Percentiles rank a stretch among this genome's conserved stretches.
These are phyloP conservation scores for Metschnikowia proteae DNA, from an alignment of 805 yeast genomes.

Conservation along the genomic window DNA sequence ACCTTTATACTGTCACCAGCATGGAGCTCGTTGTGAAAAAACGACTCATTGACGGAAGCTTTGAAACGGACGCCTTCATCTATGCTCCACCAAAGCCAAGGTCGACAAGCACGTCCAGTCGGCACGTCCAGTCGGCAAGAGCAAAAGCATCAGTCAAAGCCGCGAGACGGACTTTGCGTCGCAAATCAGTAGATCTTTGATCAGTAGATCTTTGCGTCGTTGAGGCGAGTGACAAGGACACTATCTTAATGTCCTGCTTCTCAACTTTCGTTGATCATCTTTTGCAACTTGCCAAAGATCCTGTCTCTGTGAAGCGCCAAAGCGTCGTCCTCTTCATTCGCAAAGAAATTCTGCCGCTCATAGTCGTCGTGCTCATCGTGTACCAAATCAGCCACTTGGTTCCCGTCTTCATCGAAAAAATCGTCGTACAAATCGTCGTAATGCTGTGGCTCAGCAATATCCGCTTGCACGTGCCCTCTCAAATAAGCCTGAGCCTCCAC, in stretches of 20 bases:
- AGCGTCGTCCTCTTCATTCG: slow-evolving; percentile 54
- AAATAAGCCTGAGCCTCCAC: slow-evolving; percentile 14
- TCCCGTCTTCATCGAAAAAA: slow-evolving; percentile 32
- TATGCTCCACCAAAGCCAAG: too few species aligned
- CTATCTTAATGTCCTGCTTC: background rate
- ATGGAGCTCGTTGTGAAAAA: too few species aligned
- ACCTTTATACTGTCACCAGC: too few species aligned
- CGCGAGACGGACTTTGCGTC: too few species aligned
- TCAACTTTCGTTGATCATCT: slow-evolving; percentile 45
- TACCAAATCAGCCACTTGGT: slow-evolving; percentile 26
- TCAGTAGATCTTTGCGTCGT: too few species aligned
- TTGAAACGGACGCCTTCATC: too few species aligned
- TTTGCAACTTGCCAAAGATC: slow-evolving; percentile 55
- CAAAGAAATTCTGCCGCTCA: slow-evolving; percentile 52
- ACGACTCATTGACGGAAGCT: too few species aligned
- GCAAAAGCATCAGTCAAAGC: too few species aligned
- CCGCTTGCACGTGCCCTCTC: slow-evolving; percentile 22
- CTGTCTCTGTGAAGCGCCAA: slow-evolving; percentile 60
- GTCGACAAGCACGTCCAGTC: too few species aligned
- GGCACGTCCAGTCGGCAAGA: too few species aligned
- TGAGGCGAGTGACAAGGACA: too few species aligned
- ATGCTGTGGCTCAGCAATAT: slow-evolving; percentile 12
- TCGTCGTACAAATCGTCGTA: slow-evolving; percentile 21
- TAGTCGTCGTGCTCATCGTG: slow-evolving; percentile 14
- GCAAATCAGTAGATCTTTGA: too few species aligned